A percentile compares a stretch with the other conserved stretches of the same genome.
Evolutionary conservation across 768 basidiomycete species (phyloP).

Genomic region (Leucocoprinus birnbaumii): DNA sequence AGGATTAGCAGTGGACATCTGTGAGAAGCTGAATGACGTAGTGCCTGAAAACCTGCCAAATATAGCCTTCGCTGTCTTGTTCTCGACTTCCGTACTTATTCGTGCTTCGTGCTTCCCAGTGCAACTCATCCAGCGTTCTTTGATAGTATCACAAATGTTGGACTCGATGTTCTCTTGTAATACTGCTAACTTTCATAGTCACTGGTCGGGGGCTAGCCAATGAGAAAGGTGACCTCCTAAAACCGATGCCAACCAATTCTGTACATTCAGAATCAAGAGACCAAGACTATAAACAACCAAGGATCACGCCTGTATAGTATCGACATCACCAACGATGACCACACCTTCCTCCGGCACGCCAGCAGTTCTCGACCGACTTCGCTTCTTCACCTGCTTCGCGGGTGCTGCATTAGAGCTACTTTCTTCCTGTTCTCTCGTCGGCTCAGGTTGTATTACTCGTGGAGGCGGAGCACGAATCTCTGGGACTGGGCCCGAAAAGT

Average conservation of each 20-base stretch:
- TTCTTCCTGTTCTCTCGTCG: slow-evolving; percentile 14
- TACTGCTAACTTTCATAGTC: no score
- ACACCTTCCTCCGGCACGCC: slow-evolving; percentile 26
- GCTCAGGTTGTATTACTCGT: slow-evolving; percentile 19
- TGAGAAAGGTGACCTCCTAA: no score
- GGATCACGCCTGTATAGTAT: slow-evolving; percentile 21
- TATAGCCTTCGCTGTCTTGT: neutral
- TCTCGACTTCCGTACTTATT: neutral
- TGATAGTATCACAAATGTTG: no score
- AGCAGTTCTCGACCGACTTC: slow-evolving; percentile 19
- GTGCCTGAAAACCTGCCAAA: neutral
- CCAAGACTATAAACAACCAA: neutral
- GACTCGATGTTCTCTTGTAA: no score
- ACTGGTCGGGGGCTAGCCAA: no score
- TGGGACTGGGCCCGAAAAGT: slow-evolving; percentile 80
- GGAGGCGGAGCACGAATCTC: slow-evolving; percentile 49
- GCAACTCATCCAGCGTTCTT: no score
- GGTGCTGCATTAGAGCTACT: slow-evolving; percentile 12
- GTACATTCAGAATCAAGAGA: no score
- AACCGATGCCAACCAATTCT: no score
- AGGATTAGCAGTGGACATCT: neutral
- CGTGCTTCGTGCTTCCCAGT: no score
- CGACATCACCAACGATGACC: slow-evolving; percentile 35
- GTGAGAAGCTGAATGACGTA: slow-evolving; percentile 1
- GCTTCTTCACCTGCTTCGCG: slow-evolving; percentile 23